These are phyloP conservation scores for Gynandropsis gynandra DNA, from an alignment of 345 rosid species.

Conservation along the genomic window DNA sequence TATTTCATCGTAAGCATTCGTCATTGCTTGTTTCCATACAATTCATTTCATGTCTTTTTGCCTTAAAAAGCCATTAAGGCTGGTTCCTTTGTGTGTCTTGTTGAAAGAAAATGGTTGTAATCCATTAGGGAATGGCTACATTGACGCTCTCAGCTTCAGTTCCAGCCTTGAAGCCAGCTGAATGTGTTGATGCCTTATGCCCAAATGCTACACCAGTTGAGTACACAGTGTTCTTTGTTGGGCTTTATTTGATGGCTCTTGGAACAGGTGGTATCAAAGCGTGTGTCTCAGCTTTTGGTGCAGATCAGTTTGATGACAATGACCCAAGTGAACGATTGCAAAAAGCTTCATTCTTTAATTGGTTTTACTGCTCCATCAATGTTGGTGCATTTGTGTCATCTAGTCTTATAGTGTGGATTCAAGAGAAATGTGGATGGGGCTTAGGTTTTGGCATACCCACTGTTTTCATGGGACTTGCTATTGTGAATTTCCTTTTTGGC, in stretches of 20 bases:
- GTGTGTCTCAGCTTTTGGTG: slow-evolving; percentile 89
- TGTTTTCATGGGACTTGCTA: slow-evolving; percentile 80
- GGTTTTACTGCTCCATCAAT: slow-evolving; percentile 89
- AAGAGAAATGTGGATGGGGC: slow-evolving; percentile 95
- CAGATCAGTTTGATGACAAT: slow-evolving; percentile 92
- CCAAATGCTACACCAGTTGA: slow-evolving; percentile 65
- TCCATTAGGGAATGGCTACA: slow-evolving; percentile 67
- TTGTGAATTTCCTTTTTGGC: slow-evolving; percentile 75
- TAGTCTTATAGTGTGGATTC: slow-evolving; percentile 80
- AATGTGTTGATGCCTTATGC: slow-evolving; percentile 53
- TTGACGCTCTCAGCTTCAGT: slow-evolving; percentile 79
- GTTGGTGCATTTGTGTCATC: slow-evolving; percentile 84
- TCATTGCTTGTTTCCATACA: neutral
- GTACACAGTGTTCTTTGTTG: slow-evolving; percentile 63
- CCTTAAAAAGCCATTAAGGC: too few relatives aligned
- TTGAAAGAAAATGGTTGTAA: neutral
- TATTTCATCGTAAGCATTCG: slow-evolving; percentile 53
- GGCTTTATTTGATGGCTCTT: slow-evolving; percentile 82
- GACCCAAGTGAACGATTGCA: slow-evolving; percentile 65
- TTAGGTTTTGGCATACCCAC: slow-evolving; percentile 92
- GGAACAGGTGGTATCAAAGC: slow-evolving; percentile 98
- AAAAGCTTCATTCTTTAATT: slow-evolving; percentile 90
- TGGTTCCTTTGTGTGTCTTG: too few relatives aligned
- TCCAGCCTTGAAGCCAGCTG: slow-evolving; percentile 56
- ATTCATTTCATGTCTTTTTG: neutral